These are phyloP conservation scores for Solanum clarkiae DNA, from an alignment of 257 asterid species.

Conservation along the genomic window DNA sequence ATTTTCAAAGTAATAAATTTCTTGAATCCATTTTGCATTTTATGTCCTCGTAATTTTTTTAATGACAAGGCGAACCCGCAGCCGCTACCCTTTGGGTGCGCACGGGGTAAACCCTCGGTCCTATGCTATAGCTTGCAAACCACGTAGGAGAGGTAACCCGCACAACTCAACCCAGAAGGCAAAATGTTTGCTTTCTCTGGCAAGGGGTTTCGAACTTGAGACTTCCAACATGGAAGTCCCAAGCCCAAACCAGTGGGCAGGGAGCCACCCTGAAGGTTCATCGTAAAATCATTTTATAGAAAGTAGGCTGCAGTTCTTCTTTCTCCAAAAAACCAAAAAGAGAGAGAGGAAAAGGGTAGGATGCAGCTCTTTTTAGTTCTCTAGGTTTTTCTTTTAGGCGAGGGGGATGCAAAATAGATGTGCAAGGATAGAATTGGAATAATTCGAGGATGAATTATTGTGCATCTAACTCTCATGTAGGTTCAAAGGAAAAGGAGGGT, in stretches of 20 bases:
- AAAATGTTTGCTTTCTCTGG: no score
- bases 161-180: no score
- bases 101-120: no score
- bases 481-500: not conserved
- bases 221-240: no score
- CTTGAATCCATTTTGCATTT: not conserved
- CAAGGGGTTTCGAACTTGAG: no score
- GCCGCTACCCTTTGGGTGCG: no score
- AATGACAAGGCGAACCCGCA: no score
- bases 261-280: no score
- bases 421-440: not conserved
- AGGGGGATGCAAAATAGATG: not conserved
- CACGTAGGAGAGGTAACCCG: no score
- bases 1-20: not conserved
- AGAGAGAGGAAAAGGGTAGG: not conserved
- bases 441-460: not conserved
- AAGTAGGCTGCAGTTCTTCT: not conserved
- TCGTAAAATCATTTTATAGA: not conserved
- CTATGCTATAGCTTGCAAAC: no score
- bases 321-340: not conserved
- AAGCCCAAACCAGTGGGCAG: no score
- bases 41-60: not conserved
- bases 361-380: not conserved
- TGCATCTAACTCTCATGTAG: not conserved
- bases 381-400: not conserved